Evolutionary conservation across 176 grass and related monocot species (phyloP), one percentile per base, ranked within the genome.

Genomic region (Phyllostachys edulis): DNA sequence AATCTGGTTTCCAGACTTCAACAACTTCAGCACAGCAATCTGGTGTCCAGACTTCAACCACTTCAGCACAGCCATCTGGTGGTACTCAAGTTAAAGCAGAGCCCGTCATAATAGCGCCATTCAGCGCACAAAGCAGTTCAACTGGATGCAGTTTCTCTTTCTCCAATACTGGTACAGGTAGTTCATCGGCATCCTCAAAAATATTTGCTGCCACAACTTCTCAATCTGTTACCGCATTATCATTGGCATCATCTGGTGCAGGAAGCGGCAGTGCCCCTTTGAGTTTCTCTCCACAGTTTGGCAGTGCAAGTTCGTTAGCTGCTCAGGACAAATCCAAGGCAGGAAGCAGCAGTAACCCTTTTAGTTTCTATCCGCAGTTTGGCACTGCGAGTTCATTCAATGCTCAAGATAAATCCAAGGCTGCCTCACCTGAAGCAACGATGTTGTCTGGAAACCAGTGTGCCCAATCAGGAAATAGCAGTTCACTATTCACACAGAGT

Each of bases 121-220:
- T 82, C 36, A 45, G 66, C 68, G 34, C 23, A 1, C 65, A 66
- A 20, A 89, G 46, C 21, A 52, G 69, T 79, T 78, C 59, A 55
- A 66, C 67, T 88, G 75, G 75, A 47, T 75, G 75, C 9, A 65
- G 55, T 84, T 77, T 63, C 12, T 55, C 65, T 63, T 78, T 88
- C 66, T 72, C 66, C 65, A 46, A 41, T 77, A 78, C 67, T 32
- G 54, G 17, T 36, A 36, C 75, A 44, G 67, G 66, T 71, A 77
- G 64, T 78, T 74, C 50, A 55, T 65, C 17, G 1, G 21, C 67
- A 37, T 51, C 69, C 13, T 46, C 78, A 81, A 81, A 20, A 55
- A 66, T 60, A 63, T 68, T 67, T 84, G 39, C 57, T 14, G 2
- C 37, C 16, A 63, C 29, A 61, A 26, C 67, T 51, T 61, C 77